These are phyloP conservation scores for Termitomyces eurrhizus DNA, from an alignment of 768 basidiomycete genomes.

Conservation along the genomic window DNA sequence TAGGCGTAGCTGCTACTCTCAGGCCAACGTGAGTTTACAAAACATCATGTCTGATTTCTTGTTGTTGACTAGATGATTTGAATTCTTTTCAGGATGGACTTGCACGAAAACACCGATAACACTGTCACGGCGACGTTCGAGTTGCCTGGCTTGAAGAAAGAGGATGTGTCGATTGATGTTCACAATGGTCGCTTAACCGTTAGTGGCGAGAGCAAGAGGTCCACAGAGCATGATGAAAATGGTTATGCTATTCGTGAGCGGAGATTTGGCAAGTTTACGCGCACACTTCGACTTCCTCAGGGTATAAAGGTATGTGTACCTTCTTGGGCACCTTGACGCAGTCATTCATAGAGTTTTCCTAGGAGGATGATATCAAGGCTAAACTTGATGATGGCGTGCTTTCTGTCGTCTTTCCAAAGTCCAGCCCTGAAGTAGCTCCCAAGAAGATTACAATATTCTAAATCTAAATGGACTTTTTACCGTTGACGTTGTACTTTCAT, in stretches of 20 bases:
- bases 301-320: constrained; percentile 39
- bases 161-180: constrained; percentile 43
- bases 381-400: too few species aligned
- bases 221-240: constrained; percentile 27
- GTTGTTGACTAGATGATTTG: background rate
- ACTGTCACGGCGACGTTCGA: constrained; percentile 50
- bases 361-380: too few species aligned
- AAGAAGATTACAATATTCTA: background rate
- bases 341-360: background rate
- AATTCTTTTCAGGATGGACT: constrained; percentile 34
- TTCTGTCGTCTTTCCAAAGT: background rate
- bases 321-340: background rate
- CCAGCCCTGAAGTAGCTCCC: background rate
- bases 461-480: background rate
- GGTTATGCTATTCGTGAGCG: constrained; percentile 45
- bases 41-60: background rate
- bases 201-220: constrained; percentile 35
- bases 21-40: background rate
- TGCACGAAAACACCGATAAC: constrained; percentile 38
- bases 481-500: background rate
- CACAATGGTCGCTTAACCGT: constrained; percentile 43
- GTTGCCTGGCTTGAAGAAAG: constrained; percentile 49
- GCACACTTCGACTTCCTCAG: constrained; percentile 43
- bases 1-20: constrained; percentile 22
- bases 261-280: constrained; percentile 42